Conservation (phyloP, 257 asterid species). For the Rhazya stricta region DNA sequence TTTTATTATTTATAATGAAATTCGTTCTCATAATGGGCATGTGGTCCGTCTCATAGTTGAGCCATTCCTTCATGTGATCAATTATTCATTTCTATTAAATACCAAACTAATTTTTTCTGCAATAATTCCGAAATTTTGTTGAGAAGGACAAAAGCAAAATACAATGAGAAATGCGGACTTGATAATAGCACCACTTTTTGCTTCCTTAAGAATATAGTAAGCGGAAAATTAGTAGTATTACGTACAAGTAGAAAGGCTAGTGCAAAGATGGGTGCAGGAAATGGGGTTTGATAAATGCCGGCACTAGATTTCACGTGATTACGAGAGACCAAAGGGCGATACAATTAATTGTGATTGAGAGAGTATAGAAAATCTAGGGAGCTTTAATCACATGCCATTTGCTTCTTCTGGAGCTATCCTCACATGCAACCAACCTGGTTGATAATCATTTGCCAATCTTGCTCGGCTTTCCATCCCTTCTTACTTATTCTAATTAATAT, state of each 20-base stretch:
- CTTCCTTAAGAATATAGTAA: neutral
- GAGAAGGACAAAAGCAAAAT: neutral
- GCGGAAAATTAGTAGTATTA: neutral
- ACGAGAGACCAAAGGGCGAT: slow-evolving; percentile 1
- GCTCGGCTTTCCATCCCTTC: neutral
- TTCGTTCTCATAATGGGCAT: slow-evolving; percentile 12
- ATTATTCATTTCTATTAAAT: neutral
- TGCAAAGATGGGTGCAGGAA: neutral
- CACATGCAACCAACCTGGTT: slow-evolving; percentile 17
- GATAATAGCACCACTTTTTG: too few relatives aligned
- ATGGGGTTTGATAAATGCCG: neutral
- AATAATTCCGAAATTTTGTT: neutral
- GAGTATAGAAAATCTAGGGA: neutral
- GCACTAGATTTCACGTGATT: slow-evolving; percentile 17
- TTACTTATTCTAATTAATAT: too few relatives aligned
- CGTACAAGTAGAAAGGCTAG: too few relatives aligned
- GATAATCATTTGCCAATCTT: slow-evolving; percentile 10
- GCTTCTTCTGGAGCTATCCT: slow-evolving; percentile 2
- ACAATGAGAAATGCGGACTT: neutral
- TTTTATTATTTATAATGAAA: slow-evolving; percentile 20
- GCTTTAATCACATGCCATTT: slow-evolving; percentile 11
- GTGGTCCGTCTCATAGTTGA: slow-evolving; percentile 19
- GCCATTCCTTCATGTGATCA: slow-evolving; percentile 2
- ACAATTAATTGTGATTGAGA: neutral
- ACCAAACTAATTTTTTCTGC: neutral